Conservation (phyloP, 1,284 basidiomycete genomes). For the Moesziomyces sp. region DNA sequence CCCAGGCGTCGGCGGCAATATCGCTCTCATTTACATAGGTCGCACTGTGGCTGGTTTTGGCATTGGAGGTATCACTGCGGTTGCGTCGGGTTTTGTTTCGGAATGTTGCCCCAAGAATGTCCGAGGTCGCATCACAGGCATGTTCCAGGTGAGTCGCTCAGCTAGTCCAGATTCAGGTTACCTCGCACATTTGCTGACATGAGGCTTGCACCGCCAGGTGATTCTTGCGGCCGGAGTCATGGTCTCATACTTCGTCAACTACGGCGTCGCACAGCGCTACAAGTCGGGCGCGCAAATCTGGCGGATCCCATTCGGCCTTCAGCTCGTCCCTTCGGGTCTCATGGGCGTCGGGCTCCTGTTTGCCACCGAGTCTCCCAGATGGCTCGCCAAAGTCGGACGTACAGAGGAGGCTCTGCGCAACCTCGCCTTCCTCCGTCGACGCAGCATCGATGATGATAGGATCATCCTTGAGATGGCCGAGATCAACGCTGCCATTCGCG, state of each 20-base stretch:
- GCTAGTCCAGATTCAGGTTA: background rate
- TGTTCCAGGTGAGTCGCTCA: conserved; percentile 67
- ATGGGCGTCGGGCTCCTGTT: conserved; percentile 80
- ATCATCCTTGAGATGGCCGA: conserved; percentile 67
- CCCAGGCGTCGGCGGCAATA: conserved; percentile 2
- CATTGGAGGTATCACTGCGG: conserved; percentile 14
- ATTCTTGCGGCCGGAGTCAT: conserved; percentile 63
- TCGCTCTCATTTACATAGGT: conserved; percentile 8
- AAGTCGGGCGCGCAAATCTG: conserved; percentile 73
- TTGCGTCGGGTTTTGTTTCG: conserved; percentile 61
- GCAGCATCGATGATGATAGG: conserved; percentile 66
- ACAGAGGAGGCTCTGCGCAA: conserved; percentile 68
- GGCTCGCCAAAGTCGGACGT: conserved; percentile 68
- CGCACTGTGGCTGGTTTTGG: conserved; percentile 16
- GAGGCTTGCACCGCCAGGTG: conserved; percentile 55
- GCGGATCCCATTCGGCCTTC: conserved; percentile 80
- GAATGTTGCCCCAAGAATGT: conserved; percentile 57
- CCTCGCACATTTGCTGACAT: conserved; percentile 11
- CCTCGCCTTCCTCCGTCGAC: conserved; percentile 68
- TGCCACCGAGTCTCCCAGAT: conserved; percentile 71
- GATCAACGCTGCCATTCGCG: conserved; percentile 62
- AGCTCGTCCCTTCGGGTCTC: conserved; percentile 80
- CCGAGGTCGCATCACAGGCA: conserved; percentile 65
- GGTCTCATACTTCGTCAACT: conserved; percentile 70
- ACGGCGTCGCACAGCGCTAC: conserved; percentile 71